Conservation (phyloP, 1,284 basidiomycete genomes). For the Cutaneotrichosporon cavernicola region DNA sequence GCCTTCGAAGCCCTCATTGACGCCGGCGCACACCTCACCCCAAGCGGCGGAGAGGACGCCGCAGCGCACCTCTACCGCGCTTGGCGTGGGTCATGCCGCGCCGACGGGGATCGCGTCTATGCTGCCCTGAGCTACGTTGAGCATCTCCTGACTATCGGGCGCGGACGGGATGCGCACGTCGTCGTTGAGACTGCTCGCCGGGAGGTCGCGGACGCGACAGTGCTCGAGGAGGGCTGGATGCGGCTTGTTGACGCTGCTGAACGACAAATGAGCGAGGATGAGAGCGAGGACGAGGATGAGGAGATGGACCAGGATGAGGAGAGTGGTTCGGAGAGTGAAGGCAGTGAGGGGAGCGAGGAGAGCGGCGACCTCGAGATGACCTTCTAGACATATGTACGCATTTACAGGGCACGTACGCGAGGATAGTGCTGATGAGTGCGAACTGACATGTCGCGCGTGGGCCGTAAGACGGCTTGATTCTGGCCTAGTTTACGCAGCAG, state of each 20-base stretch:
- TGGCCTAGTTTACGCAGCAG: too few species aligned
- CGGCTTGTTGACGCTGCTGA: conserved; percentile 23
- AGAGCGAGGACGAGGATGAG: conserved; percentile 29
- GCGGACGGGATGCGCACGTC: conserved; percentile 33
- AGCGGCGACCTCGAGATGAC: conserved; percentile 23
- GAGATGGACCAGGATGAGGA: conserved; percentile 51
- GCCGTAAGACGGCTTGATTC: too few species aligned
- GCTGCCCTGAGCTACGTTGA: conserved; percentile 33
- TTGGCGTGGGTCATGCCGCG: conserved; percentile 31
- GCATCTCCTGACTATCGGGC: conserved; percentile 30
- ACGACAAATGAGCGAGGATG: not conserved
- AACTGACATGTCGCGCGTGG: too few species aligned
- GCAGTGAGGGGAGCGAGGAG: not conserved
- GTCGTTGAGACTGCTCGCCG: conserved; percentile 33
- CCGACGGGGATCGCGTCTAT: conserved; percentile 23
- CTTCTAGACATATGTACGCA: conserved; percentile 16
- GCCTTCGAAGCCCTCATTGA: conserved; percentile 29
- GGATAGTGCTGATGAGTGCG: not conserved
- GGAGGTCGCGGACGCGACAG: conserved; percentile 11
- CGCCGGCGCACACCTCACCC: not conserved
- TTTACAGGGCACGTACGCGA: not conserved
- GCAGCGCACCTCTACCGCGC: conserved; percentile 32
- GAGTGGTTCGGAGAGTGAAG: conserved; percentile 17
- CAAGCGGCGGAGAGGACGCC: conserved; percentile 12
- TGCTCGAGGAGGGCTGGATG: conserved; percentile 32